Evolutionary conservation across 805 yeast genomes (phyloP), one percentile per base, ranked within the genome.

Genomic region (Naumovozyma castellii): DNA sequence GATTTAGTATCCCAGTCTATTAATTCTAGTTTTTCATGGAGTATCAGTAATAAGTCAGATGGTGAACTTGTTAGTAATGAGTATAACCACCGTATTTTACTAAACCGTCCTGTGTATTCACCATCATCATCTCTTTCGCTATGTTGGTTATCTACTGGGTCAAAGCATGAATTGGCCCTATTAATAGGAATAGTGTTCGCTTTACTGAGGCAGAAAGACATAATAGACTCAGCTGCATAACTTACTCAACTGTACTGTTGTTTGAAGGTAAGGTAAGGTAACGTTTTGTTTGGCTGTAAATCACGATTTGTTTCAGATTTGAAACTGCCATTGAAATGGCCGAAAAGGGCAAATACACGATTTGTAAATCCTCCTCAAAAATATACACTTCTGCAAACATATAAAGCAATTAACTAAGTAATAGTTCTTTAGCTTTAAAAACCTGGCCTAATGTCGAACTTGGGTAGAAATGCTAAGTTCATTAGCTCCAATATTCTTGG

Each of bases 1-100:
- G 56, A 50, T 35, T 54, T 54, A 2, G 46, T 31, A 36, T 58
- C 62, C 64, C 64, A 59, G 39, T 59, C 61, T 9, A 57, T 51
- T 3, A 48, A 20, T 20, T 46, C 54, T 3, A 54, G 18, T 14
- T 41, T 34, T 44, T 60, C 65, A 36, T 46, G 44, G 1, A 54
- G 3, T 2, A 37, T 27, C 28, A 59, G 14, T 13, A 47, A 41
- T 39, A 54, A 33, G 40, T 60, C 65, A 1, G 40, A 40, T 5
- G 44, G 41, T 2, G 46, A 36, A 30, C 40, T 16, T 3, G 48
- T 44, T 3, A 45, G 17, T 18, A 43, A n/a, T 6, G 41, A 42
- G 3, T 40, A 29, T 3, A 38, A 12, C 22, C 35, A 38, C 18
- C 35, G 27, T 22, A 22, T 10, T 6, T 10, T 6, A 6, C 10